Evolutionary conservation across 2,329 filamentous ascomycete species (phyloP), one percentile per base, ranked within the genome.

Genomic region (Atkinsonella texensis): DNA sequence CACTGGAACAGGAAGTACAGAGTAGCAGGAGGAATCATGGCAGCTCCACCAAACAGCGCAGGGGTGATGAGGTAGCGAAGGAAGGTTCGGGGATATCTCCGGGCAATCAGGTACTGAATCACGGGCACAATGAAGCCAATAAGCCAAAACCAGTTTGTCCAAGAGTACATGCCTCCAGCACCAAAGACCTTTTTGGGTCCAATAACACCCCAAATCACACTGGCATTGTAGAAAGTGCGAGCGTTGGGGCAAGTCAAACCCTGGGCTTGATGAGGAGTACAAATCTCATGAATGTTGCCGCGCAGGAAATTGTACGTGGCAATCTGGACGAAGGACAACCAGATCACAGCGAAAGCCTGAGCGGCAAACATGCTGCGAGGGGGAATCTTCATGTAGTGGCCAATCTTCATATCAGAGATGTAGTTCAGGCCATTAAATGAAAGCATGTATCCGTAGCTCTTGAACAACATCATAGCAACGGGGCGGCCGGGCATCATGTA

Each of bases 161-260:
- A 67, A 0, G 67, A 62, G 60, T 80, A 81, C 2, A 62, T 52
- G n/a, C 70, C 64, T 23, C 65, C 65, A n/a, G 57, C 57, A 13
- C 65, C 65, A 50, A 67, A 67, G 38, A 68, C 63, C 47, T 59
- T 58, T 39, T 52, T 57, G 2, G 66, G 67, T 1, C 67, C 80
- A 51, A 84, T 79, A 17, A 79, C 70, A 52, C 80, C 80, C 80
- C 79, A 81, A 51, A 81, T 74, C 6, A 81, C 70, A 18, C 75
- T 79, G 28, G 74, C 75, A 23, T 77, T 80, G 67, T 78, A 83
- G 61, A 82, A 83, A 0, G 80, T 77, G 23, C 73, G 73, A 15
- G 75, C 75, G 38, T 72, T 70, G 9, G 80, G 79, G 59, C 79
- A 83, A 20, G 68, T 77, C 58, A 80, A 76, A 48, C 74, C 72